Evolutionary conservation across 257 asterid species (phyloP).

Genomic region (Solanum pennellii): DNA sequence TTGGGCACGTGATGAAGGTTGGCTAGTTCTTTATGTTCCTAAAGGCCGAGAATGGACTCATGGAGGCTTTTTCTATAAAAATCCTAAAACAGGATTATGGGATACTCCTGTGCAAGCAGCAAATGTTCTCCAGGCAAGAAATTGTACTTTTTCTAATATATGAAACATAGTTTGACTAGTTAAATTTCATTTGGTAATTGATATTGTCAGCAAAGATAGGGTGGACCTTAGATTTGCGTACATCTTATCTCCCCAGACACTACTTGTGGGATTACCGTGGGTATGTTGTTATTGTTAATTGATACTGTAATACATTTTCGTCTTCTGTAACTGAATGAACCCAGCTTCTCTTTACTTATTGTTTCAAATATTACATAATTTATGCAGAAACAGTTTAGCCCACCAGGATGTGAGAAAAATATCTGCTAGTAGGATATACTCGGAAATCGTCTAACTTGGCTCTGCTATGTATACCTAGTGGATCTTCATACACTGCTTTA

Average conservation of each 20-base stretch:
- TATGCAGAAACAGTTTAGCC: neutral
- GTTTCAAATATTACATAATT: neutral
- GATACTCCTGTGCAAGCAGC: slow-evolving; percentile 93
- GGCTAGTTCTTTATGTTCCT: slow-evolving; percentile 93
- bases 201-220: neutral
- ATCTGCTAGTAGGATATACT: neutral
- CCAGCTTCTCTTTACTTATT: neutral
- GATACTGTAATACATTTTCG: neutral
- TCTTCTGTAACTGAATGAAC: neutral
- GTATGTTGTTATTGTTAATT: neutral
- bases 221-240: neutral
- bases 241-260: neutral
- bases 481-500: neutral
- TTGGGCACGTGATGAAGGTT: slow-evolving; percentile 98
- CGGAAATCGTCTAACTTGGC: neutral
- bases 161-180: neutral
- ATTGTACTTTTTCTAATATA: neutral
- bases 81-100: slow-evolving; percentile 65
- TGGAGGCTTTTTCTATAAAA: slow-evolving; percentile 79
- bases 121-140: slow-evolving; percentile 53
- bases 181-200: neutral
- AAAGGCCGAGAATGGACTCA: slow-evolving; percentile 87
- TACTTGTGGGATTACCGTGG: neutral
- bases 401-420: neutral
- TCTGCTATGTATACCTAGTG: neutral